Base-by-base conservation (phyloP, 805 yeast species). In the Ogataea salicorniae region DNA sequence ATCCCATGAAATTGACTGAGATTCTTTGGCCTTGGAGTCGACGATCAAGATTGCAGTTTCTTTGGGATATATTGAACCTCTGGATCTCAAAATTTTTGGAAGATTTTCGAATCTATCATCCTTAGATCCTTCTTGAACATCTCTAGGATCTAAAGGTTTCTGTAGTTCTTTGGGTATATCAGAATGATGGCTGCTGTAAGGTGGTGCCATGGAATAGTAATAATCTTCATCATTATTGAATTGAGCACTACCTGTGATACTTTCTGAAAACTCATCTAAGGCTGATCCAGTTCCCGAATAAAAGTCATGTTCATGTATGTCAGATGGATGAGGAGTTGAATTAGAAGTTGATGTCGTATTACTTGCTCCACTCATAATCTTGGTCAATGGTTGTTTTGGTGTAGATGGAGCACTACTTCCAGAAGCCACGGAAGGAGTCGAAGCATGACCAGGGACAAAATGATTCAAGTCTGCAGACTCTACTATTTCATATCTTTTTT, bases 1-100 rank as follows among this genome's bases (percentile, higher is more conserved):
- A 49, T 88, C 97, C 99, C 99, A 94, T 1, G 92, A 74, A 14
- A 92, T 84, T 0, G 85, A 69, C 34, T 73, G 73, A 0, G 77
- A 71, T 59, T 91, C 97, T 61, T 88, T 91, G 6, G 97, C 97
- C 55, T 79, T 85, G 3, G 76, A 61, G 60, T 90, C 96, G 14
- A 94, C 70, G 2, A 81, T 77, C 40, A 83, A 67, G 37, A 92
- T 73, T 0, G 97, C 97, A 9, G 74, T 71, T 47, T 87, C 90
- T 45, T 79, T 80, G 16, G 76, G 76, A 52, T 82, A 82, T 4
- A 79, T 68, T 16, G 76, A 71, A 4, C 88, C 95, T 35, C 99
- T 71, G 46, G 81, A 83, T 39, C 91, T 72, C 48, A 94, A 68
- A 15, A 89, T 83, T 7, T 83, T 74, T 2, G 92, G 83, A 50